These are phyloP conservation scores for Ceratocystis albifundus DNA, from an alignment of 2,329 filamentous ascomycete species.

Conservation along the genomic window DNA sequence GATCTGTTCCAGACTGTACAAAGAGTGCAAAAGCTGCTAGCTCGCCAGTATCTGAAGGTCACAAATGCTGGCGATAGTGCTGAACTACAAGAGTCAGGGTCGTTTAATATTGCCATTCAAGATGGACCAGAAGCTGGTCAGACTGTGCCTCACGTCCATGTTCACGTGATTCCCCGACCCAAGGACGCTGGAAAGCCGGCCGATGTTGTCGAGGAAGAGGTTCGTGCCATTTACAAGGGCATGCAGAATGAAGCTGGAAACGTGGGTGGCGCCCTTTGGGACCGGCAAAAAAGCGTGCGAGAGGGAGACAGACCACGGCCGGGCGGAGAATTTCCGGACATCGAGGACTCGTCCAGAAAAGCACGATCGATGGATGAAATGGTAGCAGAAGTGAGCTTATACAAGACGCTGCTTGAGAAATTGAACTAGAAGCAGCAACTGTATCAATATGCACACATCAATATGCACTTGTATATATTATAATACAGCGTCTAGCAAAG, in stretches of 20 bases:
- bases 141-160: conserved; percentile 86
- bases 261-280: conserved; percentile 58
- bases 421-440: conserved; percentile 32
- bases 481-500: neutral
- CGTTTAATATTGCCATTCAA: conserved; percentile 90
- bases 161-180: conserved; percentile 72
- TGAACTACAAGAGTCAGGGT: conserved; percentile 43
- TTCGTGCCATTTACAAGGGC: conserved; percentile 67
- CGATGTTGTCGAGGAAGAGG: conserved; percentile 35
- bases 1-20: conserved; percentile 87
- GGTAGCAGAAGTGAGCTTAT: conserved; percentile 60
- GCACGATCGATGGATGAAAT: conserved; percentile 64
- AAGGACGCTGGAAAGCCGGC: conserved; percentile 37
- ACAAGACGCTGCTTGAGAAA: conserved; percentile 40
- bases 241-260: conserved; percentile 80
- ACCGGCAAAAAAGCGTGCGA: conserved; percentile 29
- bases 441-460: too few species aligned
- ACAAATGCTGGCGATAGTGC: conserved; percentile 29
- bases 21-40: conserved; percentile 65
- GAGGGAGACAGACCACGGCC: conserved; percentile 36
- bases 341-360: conserved; percentile 59
- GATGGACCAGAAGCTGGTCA: conserved; percentile 84
- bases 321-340: conserved; percentile 50
- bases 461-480: neutral
- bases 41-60: conserved; percentile 40